These are phyloP conservation scores for Populus euphratica DNA, from an alignment of 345 rosid species.

Conservation along the genomic window DNA sequence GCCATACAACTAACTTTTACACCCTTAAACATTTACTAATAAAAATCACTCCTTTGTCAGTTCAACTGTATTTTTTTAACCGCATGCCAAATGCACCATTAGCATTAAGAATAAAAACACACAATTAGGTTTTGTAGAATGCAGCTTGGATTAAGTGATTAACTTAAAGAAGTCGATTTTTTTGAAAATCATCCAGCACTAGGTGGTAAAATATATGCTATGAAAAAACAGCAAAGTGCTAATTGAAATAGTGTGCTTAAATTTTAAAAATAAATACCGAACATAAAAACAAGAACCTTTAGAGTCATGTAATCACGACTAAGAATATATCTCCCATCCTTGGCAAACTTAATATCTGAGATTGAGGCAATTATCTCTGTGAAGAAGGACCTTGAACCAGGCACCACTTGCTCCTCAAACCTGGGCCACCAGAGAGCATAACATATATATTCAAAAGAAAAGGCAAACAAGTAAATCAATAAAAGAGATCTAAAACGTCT, in stretches of 20 bases:
- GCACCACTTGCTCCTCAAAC: conserved; percentile 82
- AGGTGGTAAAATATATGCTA: neutral
- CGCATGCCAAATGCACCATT: neutral
- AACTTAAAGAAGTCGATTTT: neutral
- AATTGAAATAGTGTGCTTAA: neutral
- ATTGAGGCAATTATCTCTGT: conserved; percentile 93
- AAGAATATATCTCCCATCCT: conserved; percentile 75
- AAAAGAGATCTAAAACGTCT: neutral
- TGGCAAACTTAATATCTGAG: conserved; percentile 84
- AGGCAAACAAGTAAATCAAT: neutral
- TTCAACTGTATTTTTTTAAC: neutral
- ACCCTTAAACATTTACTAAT: neutral
- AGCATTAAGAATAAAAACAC: neutral
- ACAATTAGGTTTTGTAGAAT: neutral
- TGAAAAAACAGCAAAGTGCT: neutral
- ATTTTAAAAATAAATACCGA: neutral
- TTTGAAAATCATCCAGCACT: neutral
- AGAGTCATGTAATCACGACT: conserved; percentile 98
- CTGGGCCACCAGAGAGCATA: conserved; percentile 30
- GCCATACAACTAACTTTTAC: neutral
- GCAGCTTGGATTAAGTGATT: neutral
- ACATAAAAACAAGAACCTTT: conserved; percentile 44
- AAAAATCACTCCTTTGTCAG: neutral
- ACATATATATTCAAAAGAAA: neutral
- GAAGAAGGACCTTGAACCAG: conserved; percentile 76